Evolutionary conservation across 352 stramenopile species (phyloP).

Genomic region (Globisporangium paroecandrum): DNA sequence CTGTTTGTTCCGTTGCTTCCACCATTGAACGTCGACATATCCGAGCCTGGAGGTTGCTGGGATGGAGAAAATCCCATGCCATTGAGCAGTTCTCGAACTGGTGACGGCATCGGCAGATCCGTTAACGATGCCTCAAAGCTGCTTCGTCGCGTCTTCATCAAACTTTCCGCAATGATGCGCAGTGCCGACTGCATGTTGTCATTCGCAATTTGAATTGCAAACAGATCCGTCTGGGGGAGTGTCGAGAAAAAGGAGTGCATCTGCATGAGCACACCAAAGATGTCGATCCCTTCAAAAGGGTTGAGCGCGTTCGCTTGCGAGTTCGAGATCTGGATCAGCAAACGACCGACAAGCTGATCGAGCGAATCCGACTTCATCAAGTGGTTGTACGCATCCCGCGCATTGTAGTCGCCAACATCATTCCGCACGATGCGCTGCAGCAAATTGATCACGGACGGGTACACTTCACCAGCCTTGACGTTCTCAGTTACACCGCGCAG

Average conservation of each 20-base stretch:
- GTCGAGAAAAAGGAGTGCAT: constrained; percentile 87
- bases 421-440: constrained; percentile 79
- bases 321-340: constrained; percentile 64
- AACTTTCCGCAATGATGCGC: constrained; percentile 58
- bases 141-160: constrained; percentile 46
- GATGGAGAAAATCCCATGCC: constrained; percentile 31
- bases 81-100: constrained; percentile 44
- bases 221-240: constrained; percentile 55
- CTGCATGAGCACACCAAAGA: constrained; percentile 82
- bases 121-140: constrained; percentile 59
- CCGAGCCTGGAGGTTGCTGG: constrained; percentile 21
- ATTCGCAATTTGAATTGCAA: constrained; percentile 69
- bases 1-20: constrained; percentile 11
- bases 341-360: constrained; percentile 69
- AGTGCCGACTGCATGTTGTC: constrained; percentile 73
- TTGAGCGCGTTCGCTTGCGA: constrained; percentile 53
- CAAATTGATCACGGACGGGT: constrained; percentile 73
- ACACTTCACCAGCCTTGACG: constrained; percentile 64
- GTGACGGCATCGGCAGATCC: constrained; percentile 54
- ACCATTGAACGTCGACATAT: constrained; percentile 20
- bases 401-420: constrained; percentile 78
- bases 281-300: constrained; percentile 74
- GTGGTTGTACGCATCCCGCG: constrained; percentile 62
- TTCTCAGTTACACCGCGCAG: constrained; percentile 54
- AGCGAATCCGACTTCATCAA: constrained; percentile 74